Evolutionary conservation across 2,329 filamentous ascomycete genomes (phyloP).

Genomic region (Pyrenophora tritici-repentis): DNA sequence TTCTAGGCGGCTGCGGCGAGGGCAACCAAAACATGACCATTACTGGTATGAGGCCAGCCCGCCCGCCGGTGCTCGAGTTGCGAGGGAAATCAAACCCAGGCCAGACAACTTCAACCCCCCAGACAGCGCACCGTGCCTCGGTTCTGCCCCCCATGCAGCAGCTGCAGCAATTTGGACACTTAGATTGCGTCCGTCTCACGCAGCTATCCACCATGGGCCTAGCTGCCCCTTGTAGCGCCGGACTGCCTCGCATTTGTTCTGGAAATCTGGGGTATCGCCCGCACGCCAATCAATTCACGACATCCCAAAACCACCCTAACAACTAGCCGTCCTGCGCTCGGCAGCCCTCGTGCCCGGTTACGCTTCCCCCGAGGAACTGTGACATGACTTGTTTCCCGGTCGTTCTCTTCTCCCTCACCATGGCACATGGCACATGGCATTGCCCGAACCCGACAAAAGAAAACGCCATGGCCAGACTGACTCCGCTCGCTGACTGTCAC

Average conservation of each 20-base stretch:
- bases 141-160: slow-evolving; percentile 11
- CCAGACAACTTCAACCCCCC: neutral
- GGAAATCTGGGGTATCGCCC: slow-evolving; percentile 44
- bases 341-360: slow-evolving; percentile 4
- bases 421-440: no score
- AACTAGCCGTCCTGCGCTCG: neutral
- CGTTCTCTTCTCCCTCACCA: no score
- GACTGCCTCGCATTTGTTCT: slow-evolving; percentile 21
- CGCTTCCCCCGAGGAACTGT: slow-evolving; percentile 18
- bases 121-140: slow-evolving; percentile 22
- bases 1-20: slow-evolving; percentile 13
- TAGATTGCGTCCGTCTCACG: slow-evolving; percentile 33
- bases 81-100: neutral
- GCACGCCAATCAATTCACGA: slow-evolving; percentile 28
- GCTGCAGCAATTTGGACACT: slow-evolving; percentile 24
- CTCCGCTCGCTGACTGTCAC: no score
- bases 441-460: no score
- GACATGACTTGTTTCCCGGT: no score
- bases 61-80: slow-evolving; percentile 10
- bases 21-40: slow-evolving; percentile 22
- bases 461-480: no score
- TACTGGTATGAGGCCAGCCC: slow-evolving; percentile 17
- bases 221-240: slow-evolving; percentile 26
- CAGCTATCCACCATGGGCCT: slow-evolving; percentile 15
- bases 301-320: neutral